Percentiles rank a stretch among this genome's conserved stretches.
Conservation (phyloP, 2,329 filamentous ascomycete genomes). For the Zelopaecilomyces penicillatus region DNA sequence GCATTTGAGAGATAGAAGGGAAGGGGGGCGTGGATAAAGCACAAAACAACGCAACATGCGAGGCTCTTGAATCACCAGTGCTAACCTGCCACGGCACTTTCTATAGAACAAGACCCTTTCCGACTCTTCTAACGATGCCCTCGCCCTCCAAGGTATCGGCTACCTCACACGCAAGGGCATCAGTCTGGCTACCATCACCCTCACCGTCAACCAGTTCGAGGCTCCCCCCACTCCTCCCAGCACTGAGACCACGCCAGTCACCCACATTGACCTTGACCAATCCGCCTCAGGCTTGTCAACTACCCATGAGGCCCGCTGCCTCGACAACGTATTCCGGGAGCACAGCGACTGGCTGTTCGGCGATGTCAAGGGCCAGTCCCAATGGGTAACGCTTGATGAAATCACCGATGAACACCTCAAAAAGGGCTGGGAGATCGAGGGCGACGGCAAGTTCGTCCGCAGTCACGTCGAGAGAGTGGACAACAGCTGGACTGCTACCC, state of each 20-base stretch:
- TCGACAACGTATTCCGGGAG: constrained; percentile 46
- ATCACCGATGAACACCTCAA: constrained; percentile 49
- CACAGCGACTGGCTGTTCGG: constrained; percentile 79
- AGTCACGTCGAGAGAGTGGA: constrained; percentile 50
- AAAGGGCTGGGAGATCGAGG: constrained; percentile 51
- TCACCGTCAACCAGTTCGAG: constrained; percentile 50
- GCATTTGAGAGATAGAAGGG: too few species aligned
- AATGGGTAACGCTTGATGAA: constrained; percentile 39
- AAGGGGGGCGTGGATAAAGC: too few species aligned
- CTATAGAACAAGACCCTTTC: constrained; percentile 67
- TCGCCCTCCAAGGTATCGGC: constrained; percentile 63
- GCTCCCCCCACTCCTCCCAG: constrained; percentile 34
- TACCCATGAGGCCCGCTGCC: constrained; percentile 47
- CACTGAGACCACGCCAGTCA: constrained; percentile 27
- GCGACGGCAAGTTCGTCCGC: constrained; percentile 54
- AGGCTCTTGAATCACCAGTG: neutral
- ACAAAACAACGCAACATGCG: too few species aligned
- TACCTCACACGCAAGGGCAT: constrained; percentile 69
- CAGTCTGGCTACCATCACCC: constrained; percentile 57
- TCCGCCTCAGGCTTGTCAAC: constrained; percentile 62
- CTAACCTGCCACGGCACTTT: constrained; percentile 1
- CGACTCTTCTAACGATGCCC: constrained; percentile 57
- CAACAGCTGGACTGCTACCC: constrained; percentile 45
- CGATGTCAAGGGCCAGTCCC: constrained; percentile 51
- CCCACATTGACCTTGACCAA: constrained; percentile 66